Evolutionary conservation across 768 basidiomycete genomes (phyloP).

Genomic region (Leccinum subtestaceum): DNA sequence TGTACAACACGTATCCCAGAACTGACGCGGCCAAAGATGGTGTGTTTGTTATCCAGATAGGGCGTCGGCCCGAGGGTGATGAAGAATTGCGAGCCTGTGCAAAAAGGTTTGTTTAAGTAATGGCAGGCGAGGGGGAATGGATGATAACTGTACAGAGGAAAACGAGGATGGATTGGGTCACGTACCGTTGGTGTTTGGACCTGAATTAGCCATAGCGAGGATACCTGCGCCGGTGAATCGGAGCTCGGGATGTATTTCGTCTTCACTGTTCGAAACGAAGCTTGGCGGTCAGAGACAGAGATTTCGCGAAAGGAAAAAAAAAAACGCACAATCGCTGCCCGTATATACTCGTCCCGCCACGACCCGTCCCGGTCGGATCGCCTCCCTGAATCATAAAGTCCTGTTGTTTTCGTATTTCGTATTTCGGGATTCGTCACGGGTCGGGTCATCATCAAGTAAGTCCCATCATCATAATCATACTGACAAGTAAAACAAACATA

Average conservation of each 20-base stretch:
- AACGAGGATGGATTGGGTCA: accelerated
- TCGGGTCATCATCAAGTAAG: too few species aligned
- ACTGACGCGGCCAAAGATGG: slow-evolving; percentile 87
- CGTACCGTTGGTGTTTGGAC: slow-evolving; percentile 59
- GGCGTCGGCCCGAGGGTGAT: slow-evolving; percentile 82
- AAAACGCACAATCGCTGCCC: background rate
- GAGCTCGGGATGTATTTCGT: background rate
- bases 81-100: slow-evolving; percentile 92
- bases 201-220: background rate
- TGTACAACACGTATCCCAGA: slow-evolving; percentile 92
- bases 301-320: too few species aligned
- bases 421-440: too few species aligned
- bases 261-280: background rate
- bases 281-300: too few species aligned
- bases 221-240: background rate
- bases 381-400: background rate
- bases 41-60: slow-evolving; percentile 81
- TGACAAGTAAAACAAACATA: background rate
- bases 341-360: background rate
- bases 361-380: background rate
- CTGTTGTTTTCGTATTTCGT: background rate
- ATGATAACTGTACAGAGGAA: background rate
- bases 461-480: too few species aligned
- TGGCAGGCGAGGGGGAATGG: too few species aligned
- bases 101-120: too few species aligned